Percentiles rank a stretch among this genome's conserved stretches.
Evolutionary conservation across 2,329 filamentous ascomycete genomes (phyloP).

Genomic region (Colletotrichum sp.): DNA sequence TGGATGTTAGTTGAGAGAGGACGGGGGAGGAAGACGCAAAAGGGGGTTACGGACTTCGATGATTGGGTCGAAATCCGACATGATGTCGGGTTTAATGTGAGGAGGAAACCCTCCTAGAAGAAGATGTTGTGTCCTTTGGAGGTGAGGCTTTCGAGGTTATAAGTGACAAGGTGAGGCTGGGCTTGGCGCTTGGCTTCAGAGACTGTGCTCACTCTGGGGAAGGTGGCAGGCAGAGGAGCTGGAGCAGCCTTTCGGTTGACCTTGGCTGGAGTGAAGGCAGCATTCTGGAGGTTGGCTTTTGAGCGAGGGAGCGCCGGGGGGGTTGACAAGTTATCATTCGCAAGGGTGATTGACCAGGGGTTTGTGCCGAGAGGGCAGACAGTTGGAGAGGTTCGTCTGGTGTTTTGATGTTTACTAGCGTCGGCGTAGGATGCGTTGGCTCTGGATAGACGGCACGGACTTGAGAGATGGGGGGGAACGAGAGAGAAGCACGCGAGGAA

Average conservation of each 20-base stretch:
- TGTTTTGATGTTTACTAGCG: slow-evolving; percentile 12
- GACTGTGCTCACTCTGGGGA: neutral
- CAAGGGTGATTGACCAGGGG: neutral
- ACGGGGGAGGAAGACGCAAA: neutral
- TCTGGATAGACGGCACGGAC: slow-evolving; percentile 14
- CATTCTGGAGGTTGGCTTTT: neutral
- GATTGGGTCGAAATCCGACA: neutral
- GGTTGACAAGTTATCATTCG: slow-evolving; percentile 9
- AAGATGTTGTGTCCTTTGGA: neutral
- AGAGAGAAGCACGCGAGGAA: neutral
- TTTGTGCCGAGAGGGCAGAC: neutral
- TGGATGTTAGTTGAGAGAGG: neutral
- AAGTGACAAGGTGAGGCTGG: neutral
- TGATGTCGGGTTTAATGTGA: neutral
- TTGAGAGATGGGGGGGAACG: neutral
- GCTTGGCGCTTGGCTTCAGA: neutral
- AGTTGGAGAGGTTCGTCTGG: neutral
- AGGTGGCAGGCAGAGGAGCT: neutral
- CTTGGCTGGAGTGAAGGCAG: neutral
- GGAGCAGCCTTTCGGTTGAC: neutral
- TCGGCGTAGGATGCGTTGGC: slow-evolving; percentile 17
- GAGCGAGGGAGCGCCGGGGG: neutral
- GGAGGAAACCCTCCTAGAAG: neutral
- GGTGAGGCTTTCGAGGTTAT: neutral
- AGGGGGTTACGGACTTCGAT: neutral